These are phyloP conservation scores for Ophiosphaerella herpotricha DNA, from an alignment of 2,329 filamentous ascomycete species.

Conservation along the genomic window DNA sequence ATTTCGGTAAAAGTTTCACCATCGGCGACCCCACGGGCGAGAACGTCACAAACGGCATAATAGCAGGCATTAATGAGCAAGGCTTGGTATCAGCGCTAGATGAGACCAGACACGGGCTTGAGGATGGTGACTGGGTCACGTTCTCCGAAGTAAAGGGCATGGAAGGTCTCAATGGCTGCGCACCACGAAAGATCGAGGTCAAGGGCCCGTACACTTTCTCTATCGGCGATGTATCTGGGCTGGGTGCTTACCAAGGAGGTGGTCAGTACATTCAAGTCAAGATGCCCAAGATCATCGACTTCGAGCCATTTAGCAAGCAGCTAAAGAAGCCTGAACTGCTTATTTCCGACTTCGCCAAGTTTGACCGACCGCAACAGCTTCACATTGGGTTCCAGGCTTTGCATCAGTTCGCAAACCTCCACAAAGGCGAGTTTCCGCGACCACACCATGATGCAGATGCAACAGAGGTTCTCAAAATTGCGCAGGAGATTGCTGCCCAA, in stretches of 20 bases:
- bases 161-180: slow-evolving; percentile 80
- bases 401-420: slow-evolving; percentile 77
- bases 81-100: slow-evolving; percentile 91
- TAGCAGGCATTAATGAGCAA: slow-evolving; percentile 86
- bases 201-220: slow-evolving; percentile 97
- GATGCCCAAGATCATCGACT: slow-evolving; percentile 93
- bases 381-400: slow-evolving; percentile 92
- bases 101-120: slow-evolving; percentile 90
- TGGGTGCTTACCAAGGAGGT: slow-evolving; percentile 85
- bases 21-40: slow-evolving; percentile 90
- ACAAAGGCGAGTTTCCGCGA: slow-evolving; percentile 73
- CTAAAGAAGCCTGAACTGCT: slow-evolving; percentile 87
- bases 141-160: slow-evolving; percentile 93
- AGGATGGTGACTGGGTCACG: slow-evolving; percentile 95
- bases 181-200: slow-evolving; percentile 87
- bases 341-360: slow-evolving; percentile 96
- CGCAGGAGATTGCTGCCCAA: slow-evolving; percentile 71
- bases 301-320: slow-evolving; percentile 78
- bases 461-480: slow-evolving; percentile 72
- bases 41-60: slow-evolving; percentile 82
- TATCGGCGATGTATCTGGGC: slow-evolving; percentile 86
- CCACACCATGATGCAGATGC: slow-evolving; percentile 88
- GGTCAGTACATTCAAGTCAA: slow-evolving; percentile 96
- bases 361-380: slow-evolving; percentile 89
- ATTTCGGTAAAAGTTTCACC: slow-evolving; percentile 94